phyloP scores from a whole-genome alignment of 2,329 filamentous ascomycete genomes.

The Trichoderma sp. region DNA sequence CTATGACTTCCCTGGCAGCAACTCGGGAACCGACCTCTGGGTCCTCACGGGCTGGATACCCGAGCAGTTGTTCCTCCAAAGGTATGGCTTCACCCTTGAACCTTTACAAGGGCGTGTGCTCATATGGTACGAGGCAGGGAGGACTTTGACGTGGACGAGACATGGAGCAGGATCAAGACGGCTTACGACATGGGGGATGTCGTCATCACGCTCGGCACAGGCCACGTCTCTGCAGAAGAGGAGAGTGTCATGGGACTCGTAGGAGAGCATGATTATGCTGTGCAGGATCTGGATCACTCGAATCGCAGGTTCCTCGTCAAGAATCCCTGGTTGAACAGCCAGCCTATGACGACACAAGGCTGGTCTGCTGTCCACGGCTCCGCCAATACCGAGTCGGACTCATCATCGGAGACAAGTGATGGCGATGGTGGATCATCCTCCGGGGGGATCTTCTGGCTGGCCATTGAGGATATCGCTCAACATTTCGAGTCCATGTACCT shows the following conservation, averaged over 20 bases:
- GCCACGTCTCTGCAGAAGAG: constrained; percentile 73
- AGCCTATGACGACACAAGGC: constrained; percentile 62
- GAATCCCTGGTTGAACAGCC: constrained; percentile 91
- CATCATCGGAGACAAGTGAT: constrained; percentile 11
- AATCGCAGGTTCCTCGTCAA: constrained; percentile 78
- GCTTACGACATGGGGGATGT: constrained; percentile 79
- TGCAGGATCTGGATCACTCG: constrained; percentile 72
- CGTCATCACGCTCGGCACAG: constrained; percentile 87
- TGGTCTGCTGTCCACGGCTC: constrained; percentile 30
- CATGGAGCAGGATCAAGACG: constrained; percentile 77
- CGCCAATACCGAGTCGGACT: neutral
- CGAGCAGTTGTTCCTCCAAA: constrained; percentile 89
- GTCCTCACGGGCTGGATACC: constrained; percentile 95
- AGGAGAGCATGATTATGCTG: constrained; percentile 90
- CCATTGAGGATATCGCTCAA: constrained; percentile 81
- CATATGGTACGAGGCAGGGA: constrained; percentile 54
- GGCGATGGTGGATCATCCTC: constrained; percentile 31
- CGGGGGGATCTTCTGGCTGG: constrained; percentile 90
- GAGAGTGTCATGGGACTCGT: constrained; percentile 81
- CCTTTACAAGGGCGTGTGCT: neutral
- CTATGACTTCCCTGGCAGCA: constrained; percentile 97
- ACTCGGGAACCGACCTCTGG: constrained; percentile 93
- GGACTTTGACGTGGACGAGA: constrained; percentile 71
- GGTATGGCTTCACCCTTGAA: constrained; percentile 42
- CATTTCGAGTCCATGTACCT: constrained; percentile 95